Percentiles rank a stretch among this genome's conserved stretches.
These are phyloP conservation scores for Kwoniella sp. DNA, from an alignment of 768 basidiomycete species.

Conservation along the genomic window DNA sequence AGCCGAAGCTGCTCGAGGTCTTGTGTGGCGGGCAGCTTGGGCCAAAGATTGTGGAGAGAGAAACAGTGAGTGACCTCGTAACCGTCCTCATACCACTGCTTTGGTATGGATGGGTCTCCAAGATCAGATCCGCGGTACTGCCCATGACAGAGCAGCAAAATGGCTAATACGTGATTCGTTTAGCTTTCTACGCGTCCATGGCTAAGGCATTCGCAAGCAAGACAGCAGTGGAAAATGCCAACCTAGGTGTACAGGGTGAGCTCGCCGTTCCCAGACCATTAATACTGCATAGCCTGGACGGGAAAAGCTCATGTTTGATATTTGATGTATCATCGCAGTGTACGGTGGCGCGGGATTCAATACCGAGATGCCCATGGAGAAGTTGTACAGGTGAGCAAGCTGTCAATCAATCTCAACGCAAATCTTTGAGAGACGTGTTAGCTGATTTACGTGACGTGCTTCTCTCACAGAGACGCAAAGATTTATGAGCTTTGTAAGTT, in stretches of 20 bases:
- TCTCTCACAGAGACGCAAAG: slow-evolving; percentile 45
- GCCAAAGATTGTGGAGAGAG: slow-evolving; percentile 54
- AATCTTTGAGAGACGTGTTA: not conserved
- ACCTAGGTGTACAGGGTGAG: slow-evolving; percentile 55
- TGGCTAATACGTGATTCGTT: too few species aligned
- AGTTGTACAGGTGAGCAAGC: slow-evolving; percentile 47
- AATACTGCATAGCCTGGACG: too few species aligned
- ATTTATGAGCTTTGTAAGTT: slow-evolving; percentile 57
- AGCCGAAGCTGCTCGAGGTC: slow-evolving; percentile 50
- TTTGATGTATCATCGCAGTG: slow-evolving; percentile 22
- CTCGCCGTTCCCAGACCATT: too few species aligned
- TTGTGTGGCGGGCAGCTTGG: slow-evolving; percentile 56
- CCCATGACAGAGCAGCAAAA: too few species aligned
- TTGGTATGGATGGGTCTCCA: too few species aligned
- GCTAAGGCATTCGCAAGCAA: slow-evolving; percentile 56
- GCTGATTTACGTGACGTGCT: not conserved
- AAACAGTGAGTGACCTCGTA: slow-evolving; percentile 51
- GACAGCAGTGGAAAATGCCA: slow-evolving; percentile 56
- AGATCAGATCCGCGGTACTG: too few species aligned
- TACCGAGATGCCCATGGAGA: slow-evolving; percentile 57
- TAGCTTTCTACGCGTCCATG: slow-evolving; percentile 57
- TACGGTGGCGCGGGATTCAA: slow-evolving; percentile 54
- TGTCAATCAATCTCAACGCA: not conserved
- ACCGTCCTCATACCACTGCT: too few species aligned
- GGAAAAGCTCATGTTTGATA: not conserved